Conservation (phyloP, 495 filamentous ascomycete species). For the Xylaria longipes region DNA sequence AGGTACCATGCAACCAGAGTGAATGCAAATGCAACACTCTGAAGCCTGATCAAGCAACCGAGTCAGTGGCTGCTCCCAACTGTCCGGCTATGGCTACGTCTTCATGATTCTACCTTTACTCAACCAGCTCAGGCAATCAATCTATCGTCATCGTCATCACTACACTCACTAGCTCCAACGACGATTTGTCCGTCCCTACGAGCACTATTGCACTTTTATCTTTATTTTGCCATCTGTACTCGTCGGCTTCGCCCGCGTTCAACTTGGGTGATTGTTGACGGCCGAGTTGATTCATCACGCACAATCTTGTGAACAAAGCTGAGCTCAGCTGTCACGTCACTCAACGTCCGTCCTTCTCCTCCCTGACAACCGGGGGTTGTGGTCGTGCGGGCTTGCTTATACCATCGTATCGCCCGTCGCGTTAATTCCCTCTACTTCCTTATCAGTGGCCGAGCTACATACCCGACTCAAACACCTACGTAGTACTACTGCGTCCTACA, state of each 20-base stretch:
- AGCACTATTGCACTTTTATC: background rate
- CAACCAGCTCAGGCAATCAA: slow-evolving; percentile 14
- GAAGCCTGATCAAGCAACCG: slow-evolving; percentile 5
- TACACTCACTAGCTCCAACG: background rate
- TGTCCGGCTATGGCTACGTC: slow-evolving; percentile 20
- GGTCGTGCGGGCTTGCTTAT: background rate
- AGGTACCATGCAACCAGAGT: slow-evolving; percentile 15
- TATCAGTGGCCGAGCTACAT: background rate
- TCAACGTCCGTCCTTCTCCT: background rate
- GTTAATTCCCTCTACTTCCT: background rate
- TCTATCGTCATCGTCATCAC: slow-evolving; percentile 11
- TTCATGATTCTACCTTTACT: slow-evolving; percentile 25
- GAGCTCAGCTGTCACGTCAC: slow-evolving; percentile 20
- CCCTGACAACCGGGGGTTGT: background rate
- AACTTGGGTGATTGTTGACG: background rate
- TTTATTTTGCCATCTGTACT: background rate
- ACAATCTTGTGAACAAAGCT: slow-evolving; percentile 16
- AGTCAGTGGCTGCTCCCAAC: slow-evolving; percentile 19
- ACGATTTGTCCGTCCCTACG: background rate
- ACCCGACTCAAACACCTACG: background rate
- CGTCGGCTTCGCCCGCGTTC: background rate
- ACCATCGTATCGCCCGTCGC: background rate
- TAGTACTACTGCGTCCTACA: background rate
- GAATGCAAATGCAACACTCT: slow-evolving; percentile 5
- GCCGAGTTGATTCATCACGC: background rate